Conservation (phyloP, 257 asterid species). For the Paulownia fortunei region DNA sequence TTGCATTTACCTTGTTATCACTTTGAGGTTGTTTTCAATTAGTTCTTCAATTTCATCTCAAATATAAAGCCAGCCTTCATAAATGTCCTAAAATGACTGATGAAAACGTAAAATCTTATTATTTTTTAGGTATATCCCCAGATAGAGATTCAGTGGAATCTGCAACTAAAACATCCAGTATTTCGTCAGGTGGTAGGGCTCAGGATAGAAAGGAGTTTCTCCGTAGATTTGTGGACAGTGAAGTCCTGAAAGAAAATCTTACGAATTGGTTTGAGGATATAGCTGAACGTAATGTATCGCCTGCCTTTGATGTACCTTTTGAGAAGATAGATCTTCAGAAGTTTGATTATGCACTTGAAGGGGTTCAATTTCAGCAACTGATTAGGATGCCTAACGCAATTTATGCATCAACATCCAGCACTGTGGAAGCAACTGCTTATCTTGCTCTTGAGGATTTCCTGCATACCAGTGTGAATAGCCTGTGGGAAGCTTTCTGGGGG, state of each 20-base stretch:
- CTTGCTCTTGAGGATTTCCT: conserved; percentile 96
- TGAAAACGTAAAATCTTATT: neutral
- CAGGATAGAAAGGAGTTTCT: conserved; percentile 84
- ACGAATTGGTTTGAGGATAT: conserved; percentile 65
- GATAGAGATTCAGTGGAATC: conserved; percentile 77
- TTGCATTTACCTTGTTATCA: neutral
- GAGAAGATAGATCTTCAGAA: conserved; percentile 93
- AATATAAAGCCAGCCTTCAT: neutral
- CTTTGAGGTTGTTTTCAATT: neutral
- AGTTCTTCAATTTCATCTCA: neutral
- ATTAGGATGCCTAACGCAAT: conserved; percentile 91
- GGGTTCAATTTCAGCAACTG: conserved; percentile 84
- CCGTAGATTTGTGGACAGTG: conserved; percentile 78
- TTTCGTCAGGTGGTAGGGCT: conserved; percentile 70
- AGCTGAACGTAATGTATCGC: conserved; percentile 43
- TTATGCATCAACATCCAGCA: conserved; percentile 71
- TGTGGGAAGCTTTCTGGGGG: conserved; percentile 98
- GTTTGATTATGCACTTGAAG: conserved; percentile 95
- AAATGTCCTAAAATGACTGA: conserved; percentile 17
- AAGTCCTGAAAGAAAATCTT: conserved; percentile 56
- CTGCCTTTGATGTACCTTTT: conserved; percentile 78
- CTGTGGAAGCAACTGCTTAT: conserved; percentile 75
- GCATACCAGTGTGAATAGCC: conserved; percentile 72
- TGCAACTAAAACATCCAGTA: conserved; percentile 73
- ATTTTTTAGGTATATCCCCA: conserved; percentile 67